Percentiles rank a stretch among this genome's conserved stretches.
Conservation (phyloP, 768 basidiomycete species). For the Hygrophoropsis aurantiaca region DNA sequence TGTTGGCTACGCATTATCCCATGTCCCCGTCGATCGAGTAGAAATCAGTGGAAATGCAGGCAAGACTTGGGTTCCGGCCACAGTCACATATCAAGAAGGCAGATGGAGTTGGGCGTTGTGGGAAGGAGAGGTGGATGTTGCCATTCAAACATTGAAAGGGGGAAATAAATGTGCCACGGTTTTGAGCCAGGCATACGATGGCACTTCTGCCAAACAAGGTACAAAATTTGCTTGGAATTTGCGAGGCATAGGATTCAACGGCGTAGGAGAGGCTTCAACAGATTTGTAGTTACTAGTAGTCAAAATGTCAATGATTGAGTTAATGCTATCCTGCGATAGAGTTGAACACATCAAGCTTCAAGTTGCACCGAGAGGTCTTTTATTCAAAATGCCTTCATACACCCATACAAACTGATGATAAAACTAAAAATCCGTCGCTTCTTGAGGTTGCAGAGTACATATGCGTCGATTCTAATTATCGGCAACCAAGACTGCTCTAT, state of each 20-base stretch:
- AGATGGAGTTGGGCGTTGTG: slow-evolving; percentile 77
- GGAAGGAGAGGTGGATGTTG: slow-evolving; percentile 48
- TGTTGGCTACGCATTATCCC: slow-evolving; percentile 60
- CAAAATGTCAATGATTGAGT: too few species aligned
- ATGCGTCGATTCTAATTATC: not conserved
- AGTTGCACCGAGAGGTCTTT: too few species aligned
- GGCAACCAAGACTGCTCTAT: slow-evolving; percentile 29
- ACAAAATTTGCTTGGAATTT: slow-evolving; percentile 60
- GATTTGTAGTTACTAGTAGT: too few species aligned
- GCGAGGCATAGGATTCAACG: slow-evolving; percentile 54
- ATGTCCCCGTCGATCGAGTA: slow-evolving; percentile 45
- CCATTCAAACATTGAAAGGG: not conserved
- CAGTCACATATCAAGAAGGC: slow-evolving; percentile 59
- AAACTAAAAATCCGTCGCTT: not conserved
- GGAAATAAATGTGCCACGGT: slow-evolving; percentile 20
- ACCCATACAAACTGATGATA: too few species aligned
- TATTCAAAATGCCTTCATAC: too few species aligned
- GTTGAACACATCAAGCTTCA: too few species aligned
- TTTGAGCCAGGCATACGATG: slow-evolving; percentile 53
- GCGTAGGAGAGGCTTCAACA: slow-evolving; percentile 21
- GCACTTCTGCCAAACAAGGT: slow-evolving; percentile 46
- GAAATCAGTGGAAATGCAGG: slow-evolving; percentile 56
- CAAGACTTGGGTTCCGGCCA: slow-evolving; percentile 48
- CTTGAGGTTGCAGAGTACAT: not conserved
- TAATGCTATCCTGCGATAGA: too few species aligned